A percentile compares a stretch with the other conserved stretches of the same genome.
Conservation (phyloP, 164 flowering plant genomes). For the Paratinospora sagittata region DNA sequence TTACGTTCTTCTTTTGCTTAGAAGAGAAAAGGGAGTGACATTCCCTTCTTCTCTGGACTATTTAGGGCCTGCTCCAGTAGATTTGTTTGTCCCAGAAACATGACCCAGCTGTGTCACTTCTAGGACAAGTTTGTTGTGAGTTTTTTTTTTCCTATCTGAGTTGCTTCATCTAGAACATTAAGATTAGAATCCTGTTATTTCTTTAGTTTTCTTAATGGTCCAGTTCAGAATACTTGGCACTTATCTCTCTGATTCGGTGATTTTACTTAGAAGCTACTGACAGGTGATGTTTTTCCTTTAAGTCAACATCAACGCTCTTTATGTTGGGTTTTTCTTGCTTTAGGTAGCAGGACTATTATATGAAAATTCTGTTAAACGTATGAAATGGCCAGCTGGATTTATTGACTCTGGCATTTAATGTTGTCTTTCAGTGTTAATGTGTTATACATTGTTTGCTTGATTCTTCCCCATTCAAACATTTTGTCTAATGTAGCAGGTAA, state of each 20-base stretch:
- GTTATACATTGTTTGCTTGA: not conserved
- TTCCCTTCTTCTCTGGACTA: not conserved
- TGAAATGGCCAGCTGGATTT: not conserved
- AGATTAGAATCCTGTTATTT: not conserved
- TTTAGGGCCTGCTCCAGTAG: not conserved
- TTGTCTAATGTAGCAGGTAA: conserved; percentile 21
- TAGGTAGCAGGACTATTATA: not conserved
- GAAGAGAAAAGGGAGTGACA: too few species aligned
- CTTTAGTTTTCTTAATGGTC: not conserved
- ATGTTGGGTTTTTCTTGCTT: not conserved
- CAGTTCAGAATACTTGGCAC: not conserved
- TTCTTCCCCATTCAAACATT: not conserved
- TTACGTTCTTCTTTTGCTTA: too few species aligned
- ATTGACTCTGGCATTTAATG: not conserved
- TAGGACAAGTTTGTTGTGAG: too few species aligned
- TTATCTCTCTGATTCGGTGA: not conserved
- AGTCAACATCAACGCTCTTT: not conserved
- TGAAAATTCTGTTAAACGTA: not conserved
- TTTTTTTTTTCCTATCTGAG: not conserved
- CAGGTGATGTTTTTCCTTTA: not conserved
- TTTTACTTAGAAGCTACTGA: not conserved
- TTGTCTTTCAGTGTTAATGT: not conserved
- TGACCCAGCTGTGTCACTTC: too few species aligned
- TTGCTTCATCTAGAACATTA: not conserved
- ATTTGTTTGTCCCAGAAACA: not conserved